Base-by-base conservation (phyloP, 2,329 filamentous ascomycete species). In the Intubia oerlemansii region DNA sequence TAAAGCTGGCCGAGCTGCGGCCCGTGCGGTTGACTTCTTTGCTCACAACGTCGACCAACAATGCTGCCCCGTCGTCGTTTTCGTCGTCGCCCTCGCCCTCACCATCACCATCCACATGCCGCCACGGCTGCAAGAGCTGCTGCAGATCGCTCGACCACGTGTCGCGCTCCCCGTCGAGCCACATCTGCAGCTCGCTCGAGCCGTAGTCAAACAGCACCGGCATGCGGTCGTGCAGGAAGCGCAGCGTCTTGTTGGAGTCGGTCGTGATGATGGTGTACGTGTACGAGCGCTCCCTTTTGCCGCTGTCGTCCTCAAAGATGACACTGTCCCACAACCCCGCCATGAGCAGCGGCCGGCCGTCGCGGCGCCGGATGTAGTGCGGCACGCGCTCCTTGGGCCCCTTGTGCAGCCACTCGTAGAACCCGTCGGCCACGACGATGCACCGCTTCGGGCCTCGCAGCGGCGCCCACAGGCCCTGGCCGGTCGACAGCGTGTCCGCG, bases 211-310 rank as follows among this genome's bases (percentile, higher is more conserved):
- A 49, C 17, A 95, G 78, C 5, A 92, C 85, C 0, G 88, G 88
- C 88, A 98, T 98, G 11, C 88, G 72, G 43, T 91, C 76, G 45
- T 98, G 88, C 12, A 98, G 57, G 39, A 92, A 95, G 17, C 60
- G 70, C 27, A 95, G 58, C 45, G 85, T 76, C 36, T 71, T 58
- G 42, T 85, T 92, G 7, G 81, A 78, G 34, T 74, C 65, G 2
- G 85, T 95, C 1, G 88, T 98, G 47, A 95, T 85, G 44, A 98
- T 69, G 2, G 84, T 85, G 49, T 92, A 98, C 0, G 81, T 90
- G 46, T 85, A 93, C 5, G 70, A 52, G n/a, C n/a, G n/a, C n/a
- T n/a, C n/a, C n/a, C n/a, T n/a, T n/a, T n/a, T n/a, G 46, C n/a
- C 4, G 74, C 78, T 36, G 78, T 62, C 16, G 14, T 62, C 68